Evolutionary conservation across 371 early-diverging fungal genomes (phyloP), one percentile per base, ranked within the genome.

Genomic region (Nematocida sp.): DNA sequence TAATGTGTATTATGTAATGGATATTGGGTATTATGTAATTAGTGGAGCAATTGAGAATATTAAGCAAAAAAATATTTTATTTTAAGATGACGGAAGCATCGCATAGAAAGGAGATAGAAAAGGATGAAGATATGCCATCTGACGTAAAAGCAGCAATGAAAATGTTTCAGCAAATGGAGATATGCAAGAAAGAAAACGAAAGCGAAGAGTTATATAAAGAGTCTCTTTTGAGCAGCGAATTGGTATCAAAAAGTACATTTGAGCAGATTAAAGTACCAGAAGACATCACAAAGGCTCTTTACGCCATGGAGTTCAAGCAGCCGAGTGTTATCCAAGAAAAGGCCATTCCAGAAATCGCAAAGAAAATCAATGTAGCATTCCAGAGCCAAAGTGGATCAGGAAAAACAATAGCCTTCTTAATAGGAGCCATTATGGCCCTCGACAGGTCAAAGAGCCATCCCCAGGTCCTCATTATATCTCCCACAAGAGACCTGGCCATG

Each of bases 381-480:
- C 97, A 96, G 86, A 97, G 97, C 39, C 96, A 97, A 86, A 94
- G 96, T 45, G 85, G 86, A 55, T 92, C 93, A 0, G 95, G 96
- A 48, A 97, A 97, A 84, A 96, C 98, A 7, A 94, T 95, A 1
- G 95, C 96, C 13, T 82, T 80, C 66, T 60, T 80, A 39, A 36
- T 76, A 30, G 65, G 80, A 2, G 66, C 80, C 18, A 59, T 83
- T 20, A 35, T 51, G 26, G 57, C 45, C 11, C 40, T 78, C 33
- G 64, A 78, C 39, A 50, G 2, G 47, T 3, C 0, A 2, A 26
- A 18, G 23, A 40, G 53, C 0, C 89, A 60, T 45, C 63, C 79
- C 0, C 71, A 78, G 39, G 78, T 80, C 1, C 26, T 98, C 50
- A 92, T 94, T 81, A 79, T 98, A 61, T 92, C 95, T 1, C 97